Evolutionary conservation across 1,284 basidiomycete species (phyloP), one percentile per base, ranked within the genome.

Genomic region (Neolentinus lepideus): DNA sequence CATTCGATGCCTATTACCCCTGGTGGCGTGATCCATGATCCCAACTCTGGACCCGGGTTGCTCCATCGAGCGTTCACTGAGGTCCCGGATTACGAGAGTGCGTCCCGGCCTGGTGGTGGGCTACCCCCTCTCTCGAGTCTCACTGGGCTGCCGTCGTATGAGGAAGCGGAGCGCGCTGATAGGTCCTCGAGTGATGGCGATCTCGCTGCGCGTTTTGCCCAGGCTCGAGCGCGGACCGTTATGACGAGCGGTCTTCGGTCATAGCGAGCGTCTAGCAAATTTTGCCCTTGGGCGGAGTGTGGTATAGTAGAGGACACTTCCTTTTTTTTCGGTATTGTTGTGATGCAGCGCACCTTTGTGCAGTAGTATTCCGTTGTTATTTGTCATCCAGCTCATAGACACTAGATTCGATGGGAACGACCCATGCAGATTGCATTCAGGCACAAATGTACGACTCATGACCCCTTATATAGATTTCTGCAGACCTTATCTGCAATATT

Each of bases 61-160:
- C 71, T 85, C 56, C 80, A 80, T 60, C 77, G 82, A 19, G 79
- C 81, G 55, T 80, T 85, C 59, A 82, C 83, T 48, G 80, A 87
- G 67, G 92, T 96, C 21, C 94, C 94, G 1, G 81, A 88, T 64
- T 97, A 98, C 68, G 79, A 79, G 14, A 80, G 91, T 50, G 90
- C 92, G 1, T 81, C 83, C 56, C 74, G 84, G 12, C 75, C 94
- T 31, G 93, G 92, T 29, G 81, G 82, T 1, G 92, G 92, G 3
- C 86, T 95, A 12, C 86, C 90, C 6, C 94, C 94, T 10, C 71
- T 97, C 63, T 80, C 81, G 64, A 86, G 83, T 60, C 74, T 85
- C 74, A 72, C 74, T 25, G 88, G 86, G 6, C 66, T 94, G 61
- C 92, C 92, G 57, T 88, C 85, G 52, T 95, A 95, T 62, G 89